Evolutionary conservation across 176 grass and related monocot genomes (phyloP), one percentile per base, ranked within the genome.

Genomic region (Phoenix roebelenii): DNA sequence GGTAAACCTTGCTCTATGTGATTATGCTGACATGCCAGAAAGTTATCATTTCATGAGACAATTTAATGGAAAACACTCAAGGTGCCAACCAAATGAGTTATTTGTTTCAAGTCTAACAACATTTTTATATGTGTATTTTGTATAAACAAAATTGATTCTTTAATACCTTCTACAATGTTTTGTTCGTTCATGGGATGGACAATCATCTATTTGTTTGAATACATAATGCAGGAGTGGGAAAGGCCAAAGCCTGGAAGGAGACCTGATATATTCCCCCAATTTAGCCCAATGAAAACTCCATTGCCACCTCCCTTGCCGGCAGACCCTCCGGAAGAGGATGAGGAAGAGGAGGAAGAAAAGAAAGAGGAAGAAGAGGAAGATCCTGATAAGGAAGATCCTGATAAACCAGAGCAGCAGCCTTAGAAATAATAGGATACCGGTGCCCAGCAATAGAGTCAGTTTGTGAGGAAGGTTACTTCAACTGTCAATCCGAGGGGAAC

Each of bases 251-350:
- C 87, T 80, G 79, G 82, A 5, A 85, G 87, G 53, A 82, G 87
- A 70, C 82, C 87, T 51, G 82, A 90, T 63, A 90, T 90, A 65
- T 90, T 90, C 48, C 82, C 87, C 51, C 77, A 90, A 61, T 90
- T 90, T 19, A 90, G 87, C 55, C 87, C 87, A 63, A 90, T 90
- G 87, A 90, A 85, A 72, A 90, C 87, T 49, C 87, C 87, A 28
- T 25, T 90, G 52, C 87, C 87, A 3, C 72, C 74, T 76, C 87
- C 87, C 15, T 51, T 85, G 56, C 87, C 87, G 51, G 78, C 78
- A 28, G 87, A 90, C 35, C 87, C 87, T 24, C 72, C 80, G 14
- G 82, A 90, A 30, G 87, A 90, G 3, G 87, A 90, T 28, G 82
- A 90, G 28, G 87, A 90, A 52, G 87, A 44, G 35, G 75, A 89